Evolutionary conservation across 352 stramenopile genomes (phyloP).

Genomic region (Globisporangium nodosum): DNA sequence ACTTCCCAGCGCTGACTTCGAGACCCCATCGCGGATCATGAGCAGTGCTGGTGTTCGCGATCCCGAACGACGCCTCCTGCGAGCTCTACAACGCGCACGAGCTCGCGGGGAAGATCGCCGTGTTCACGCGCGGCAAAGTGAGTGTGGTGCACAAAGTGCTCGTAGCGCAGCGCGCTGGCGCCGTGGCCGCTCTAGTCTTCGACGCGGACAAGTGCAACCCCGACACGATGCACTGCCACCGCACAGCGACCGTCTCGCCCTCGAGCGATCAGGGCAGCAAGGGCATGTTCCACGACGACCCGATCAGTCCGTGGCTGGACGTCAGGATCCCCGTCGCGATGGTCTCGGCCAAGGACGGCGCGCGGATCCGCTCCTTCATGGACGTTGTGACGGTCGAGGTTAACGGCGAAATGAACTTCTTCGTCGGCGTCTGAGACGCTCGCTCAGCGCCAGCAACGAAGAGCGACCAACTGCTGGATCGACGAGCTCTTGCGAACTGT

Average conservation of each 20-base stretch:
- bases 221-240: constrained; percentile 13
- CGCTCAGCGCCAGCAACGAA: background rate
- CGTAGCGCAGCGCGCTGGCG: constrained; percentile 9
- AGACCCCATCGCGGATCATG: no score
- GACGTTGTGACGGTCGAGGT: constrained; percentile 8
- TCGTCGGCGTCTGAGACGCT: constrained; percentile 7
- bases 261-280: background rate
- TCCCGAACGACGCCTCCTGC: constrained; percentile 15
- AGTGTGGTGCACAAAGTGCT: constrained; percentile 10
- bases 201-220: constrained; percentile 7
- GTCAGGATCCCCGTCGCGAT: constrained; percentile 11
- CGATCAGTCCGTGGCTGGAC: constrained; percentile 5
- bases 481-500: background rate
- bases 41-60: constrained; percentile 12
- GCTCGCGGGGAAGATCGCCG: constrained; percentile 11
- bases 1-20: background rate
- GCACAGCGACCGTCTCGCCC: background rate
- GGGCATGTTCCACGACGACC: constrained; percentile 4
- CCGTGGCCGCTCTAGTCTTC: constrained; percentile 7
- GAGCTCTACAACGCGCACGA: constrained; percentile 13
- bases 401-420: constrained; percentile 10
- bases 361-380: constrained; percentile 11
- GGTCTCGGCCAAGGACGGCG: constrained; percentile 7
- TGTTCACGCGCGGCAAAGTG: constrained; percentile 13
- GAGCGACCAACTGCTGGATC: background rate